Conservation (phyloP, 2,329 filamentous ascomycete genomes). For the Metarhizium anisopliae region DNA sequence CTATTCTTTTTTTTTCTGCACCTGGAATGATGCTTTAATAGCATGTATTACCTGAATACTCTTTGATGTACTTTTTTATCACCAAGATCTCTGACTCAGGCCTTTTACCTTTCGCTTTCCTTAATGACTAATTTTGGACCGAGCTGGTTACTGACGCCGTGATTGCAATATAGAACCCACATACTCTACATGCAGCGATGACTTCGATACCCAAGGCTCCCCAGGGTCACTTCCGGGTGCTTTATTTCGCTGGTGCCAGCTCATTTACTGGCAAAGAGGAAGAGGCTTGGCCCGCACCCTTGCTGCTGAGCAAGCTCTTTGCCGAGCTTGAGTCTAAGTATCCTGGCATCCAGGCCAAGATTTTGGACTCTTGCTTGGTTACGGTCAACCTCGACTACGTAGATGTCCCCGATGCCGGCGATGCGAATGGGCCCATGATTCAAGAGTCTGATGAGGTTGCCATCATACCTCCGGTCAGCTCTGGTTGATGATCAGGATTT, state of each 20-base stretch:
- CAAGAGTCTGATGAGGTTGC: conserved; percentile 73
- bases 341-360: conserved; percentile 56
- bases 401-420: conserved; percentile 47
- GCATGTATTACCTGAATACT: conserved; percentile 52
- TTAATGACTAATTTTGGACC: not conserved
- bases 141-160: not conserved
- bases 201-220: conserved; percentile 37
- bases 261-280: conserved; percentile 60
- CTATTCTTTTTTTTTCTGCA: conserved; percentile 4
- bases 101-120: conserved; percentile 4
- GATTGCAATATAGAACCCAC: not conserved
- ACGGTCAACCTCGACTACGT: conserved; percentile 78
- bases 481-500: conserved; percentile 44
- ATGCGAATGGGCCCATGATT: conserved; percentile 40
- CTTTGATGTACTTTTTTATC: conserved; percentile 50
- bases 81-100: conserved; percentile 63
- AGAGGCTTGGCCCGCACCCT: conserved; percentile 58
- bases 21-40: conserved; percentile 43
- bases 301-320: conserved; percentile 56
- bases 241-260: conserved; percentile 73
- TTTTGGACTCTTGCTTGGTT: conserved; percentile 65
- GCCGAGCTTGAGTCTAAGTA: conserved; percentile 59
- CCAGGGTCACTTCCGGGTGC: conserved; percentile 62
- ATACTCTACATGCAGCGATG: conserved; percentile 16
- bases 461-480: conserved; percentile 82